Percentiles rank a stretch among this genome's conserved stretches.
phyloP scores from a whole-genome alignment of 192 early-diverging fungal genomes.

The Coemansia sp. region DNA sequence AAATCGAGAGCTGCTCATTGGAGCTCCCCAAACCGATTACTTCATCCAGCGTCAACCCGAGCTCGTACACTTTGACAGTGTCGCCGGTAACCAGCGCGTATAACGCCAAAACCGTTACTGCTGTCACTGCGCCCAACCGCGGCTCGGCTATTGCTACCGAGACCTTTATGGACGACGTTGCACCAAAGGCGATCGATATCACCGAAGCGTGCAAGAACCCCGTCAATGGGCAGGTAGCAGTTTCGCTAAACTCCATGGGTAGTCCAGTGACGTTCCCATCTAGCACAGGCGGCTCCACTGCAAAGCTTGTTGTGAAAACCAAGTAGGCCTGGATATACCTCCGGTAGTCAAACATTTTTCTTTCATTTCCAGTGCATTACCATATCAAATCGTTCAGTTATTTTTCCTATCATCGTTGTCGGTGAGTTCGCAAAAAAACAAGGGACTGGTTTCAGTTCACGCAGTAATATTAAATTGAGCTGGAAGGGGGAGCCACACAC shows the following conservation, averaged over 20 bases:
- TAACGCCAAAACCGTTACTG: constrained; percentile 24
- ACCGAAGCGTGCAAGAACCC: constrained; percentile 23
- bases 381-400: background rate
- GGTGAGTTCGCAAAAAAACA: background rate
- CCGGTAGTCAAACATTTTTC: background rate
- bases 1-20: constrained; percentile 24
- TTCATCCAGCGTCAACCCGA: background rate
- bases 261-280: constrained; percentile 23
- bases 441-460: background rate
- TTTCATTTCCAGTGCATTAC: background rate
- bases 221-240: constrained; percentile 17
- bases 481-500: background rate
- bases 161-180: constrained; percentile 14
- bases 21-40: constrained; percentile 19
- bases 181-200: constrained; percentile 19
- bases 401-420: background rate
- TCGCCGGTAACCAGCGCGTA: constrained; percentile 8
- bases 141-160: constrained; percentile 12
- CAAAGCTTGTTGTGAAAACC: constrained; percentile 21
- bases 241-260: constrained; percentile 19
- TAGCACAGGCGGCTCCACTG: constrained; percentile 25
- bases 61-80: constrained; percentile 24
- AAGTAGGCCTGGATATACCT: background rate
- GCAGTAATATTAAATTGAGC: constrained; percentile 8
- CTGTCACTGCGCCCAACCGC: constrained; percentile 12